Evolutionary conservation across 345 rosid species (phyloP).

Genomic region (Citrus glauca): DNA sequence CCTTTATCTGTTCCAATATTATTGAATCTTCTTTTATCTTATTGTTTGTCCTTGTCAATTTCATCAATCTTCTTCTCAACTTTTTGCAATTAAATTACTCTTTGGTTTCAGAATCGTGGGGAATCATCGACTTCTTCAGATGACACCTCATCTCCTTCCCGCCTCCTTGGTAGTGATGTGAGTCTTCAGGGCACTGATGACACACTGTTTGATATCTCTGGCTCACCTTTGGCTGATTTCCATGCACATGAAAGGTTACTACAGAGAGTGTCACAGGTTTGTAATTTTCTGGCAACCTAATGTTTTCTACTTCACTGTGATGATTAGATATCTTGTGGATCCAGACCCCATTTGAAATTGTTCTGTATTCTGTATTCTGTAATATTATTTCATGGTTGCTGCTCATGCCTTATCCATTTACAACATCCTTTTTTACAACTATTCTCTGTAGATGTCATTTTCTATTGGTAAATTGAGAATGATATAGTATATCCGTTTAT

Average conservation of each 20-base stretch:
- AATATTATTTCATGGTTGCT: background rate
- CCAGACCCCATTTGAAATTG: background rate
- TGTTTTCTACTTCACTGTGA: background rate
- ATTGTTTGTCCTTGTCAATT: background rate
- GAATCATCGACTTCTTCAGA: slow-evolving; percentile 28
- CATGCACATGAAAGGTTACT: slow-evolving; percentile 67
- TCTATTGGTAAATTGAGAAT: background rate
- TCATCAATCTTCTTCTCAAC: background rate
- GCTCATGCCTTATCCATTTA: background rate
- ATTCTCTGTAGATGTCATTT: background rate
- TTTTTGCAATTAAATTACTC: background rate
- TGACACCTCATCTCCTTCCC: slow-evolving; percentile 24
- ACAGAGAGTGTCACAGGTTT: slow-evolving; percentile 62
- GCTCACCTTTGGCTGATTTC: slow-evolving; percentile 75
- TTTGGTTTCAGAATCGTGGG: slow-evolving; percentile 40
- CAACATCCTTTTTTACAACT: background rate
- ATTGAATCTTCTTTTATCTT: background rate
- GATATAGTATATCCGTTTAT: background rate
- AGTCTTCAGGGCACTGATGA: slow-evolving; percentile 39
- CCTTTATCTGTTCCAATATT: background rate
- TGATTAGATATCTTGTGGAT: background rate
- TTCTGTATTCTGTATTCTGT: background rate
- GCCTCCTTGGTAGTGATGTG: slow-evolving; percentile 44
- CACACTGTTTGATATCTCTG: slow-evolving; percentile 44
- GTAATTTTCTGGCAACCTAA: slow-evolving; percentile 5